These are phyloP conservation scores for Coelastrella sp. DNA, from an alignment of 139 green algal genomes.

Conservation along the genomic window DNA sequence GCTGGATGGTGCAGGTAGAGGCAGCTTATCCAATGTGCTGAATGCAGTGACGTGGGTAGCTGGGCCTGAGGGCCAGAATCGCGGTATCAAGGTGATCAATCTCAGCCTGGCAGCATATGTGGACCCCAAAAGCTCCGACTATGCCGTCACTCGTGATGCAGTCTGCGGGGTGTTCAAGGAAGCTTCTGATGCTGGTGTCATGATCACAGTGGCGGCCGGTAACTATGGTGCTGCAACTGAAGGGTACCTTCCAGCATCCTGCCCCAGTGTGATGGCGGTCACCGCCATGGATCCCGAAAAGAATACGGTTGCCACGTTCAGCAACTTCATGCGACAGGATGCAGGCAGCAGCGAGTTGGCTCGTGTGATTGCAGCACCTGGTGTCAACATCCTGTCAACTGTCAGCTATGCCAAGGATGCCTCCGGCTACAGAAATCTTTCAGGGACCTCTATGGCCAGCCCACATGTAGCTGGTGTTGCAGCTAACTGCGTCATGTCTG, in stretches of 20 bases:
- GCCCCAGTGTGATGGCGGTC: background rate
- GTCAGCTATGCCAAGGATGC: background rate
- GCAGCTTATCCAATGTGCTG: background rate
- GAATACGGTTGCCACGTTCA: background rate
- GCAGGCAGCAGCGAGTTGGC: background rate
- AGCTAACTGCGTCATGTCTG: slow-evolving; percentile 32
- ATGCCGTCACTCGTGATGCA: background rate
- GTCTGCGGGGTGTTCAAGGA: background rate
- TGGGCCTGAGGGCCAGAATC: background rate
- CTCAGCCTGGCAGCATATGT: background rate
- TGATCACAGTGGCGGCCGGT: background rate
- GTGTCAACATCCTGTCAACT: background rate
- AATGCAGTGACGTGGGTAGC: background rate
- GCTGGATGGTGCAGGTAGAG: background rate
- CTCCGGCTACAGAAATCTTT: background rate
- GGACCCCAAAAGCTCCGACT: background rate
- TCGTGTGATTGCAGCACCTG: slow-evolving; percentile 1
- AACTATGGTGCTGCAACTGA: background rate
- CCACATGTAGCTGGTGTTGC: slow-evolving; percentile 36
- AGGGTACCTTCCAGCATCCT: background rate
- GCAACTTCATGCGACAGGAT: background rate
- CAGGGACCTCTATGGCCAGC: slow-evolving; percentile 8
- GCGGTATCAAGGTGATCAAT: slow-evolving; percentile 1
- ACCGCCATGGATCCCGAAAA: background rate
- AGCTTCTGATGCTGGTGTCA: background rate